Evolutionary conservation across 139 green algal genomes (phyloP).

Genomic region (Nannochloris sp.): DNA sequence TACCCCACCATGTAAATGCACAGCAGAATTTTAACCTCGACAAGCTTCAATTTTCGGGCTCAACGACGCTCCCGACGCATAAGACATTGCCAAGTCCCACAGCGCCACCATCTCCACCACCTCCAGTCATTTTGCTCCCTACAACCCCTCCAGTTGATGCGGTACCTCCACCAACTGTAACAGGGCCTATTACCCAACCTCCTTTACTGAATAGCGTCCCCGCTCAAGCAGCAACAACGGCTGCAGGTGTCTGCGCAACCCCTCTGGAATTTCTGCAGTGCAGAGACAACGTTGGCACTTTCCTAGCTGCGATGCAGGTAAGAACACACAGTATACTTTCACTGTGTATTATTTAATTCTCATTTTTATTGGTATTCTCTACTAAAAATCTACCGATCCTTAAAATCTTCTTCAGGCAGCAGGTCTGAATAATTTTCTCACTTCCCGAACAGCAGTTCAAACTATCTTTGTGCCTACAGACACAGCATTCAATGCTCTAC

Average conservation of each 20-base stretch:
- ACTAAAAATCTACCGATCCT: background rate
- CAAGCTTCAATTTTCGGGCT: too few species aligned
- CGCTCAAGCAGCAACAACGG: background rate
- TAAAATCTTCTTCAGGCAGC: background rate
- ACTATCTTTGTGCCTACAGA: constrained; percentile 4
- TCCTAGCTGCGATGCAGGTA: background rate
- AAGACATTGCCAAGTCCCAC: too few species aligned
- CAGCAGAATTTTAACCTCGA: too few species aligned
- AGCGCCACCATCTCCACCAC: background rate
- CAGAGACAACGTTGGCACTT: background rate
- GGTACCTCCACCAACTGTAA: constrained; percentile 47
- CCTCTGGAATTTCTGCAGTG: background rate
- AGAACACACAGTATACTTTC: too few species aligned
- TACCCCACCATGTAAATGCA: too few species aligned
- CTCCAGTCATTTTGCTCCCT: constrained; percentile 48
- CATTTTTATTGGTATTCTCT: background rate
- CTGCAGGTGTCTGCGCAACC: background rate
- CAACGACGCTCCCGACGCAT: too few species aligned
- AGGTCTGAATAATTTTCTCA: background rate
- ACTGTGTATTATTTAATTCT: too few species aligned
- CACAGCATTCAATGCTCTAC: background rate
- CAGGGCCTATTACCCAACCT: background rate
- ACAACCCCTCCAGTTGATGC: constrained; percentile 19
- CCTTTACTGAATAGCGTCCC: background rate
- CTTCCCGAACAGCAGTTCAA: background rate